Evolutionary conservation across 2,329 filamentous ascomycete genomes (phyloP).

Genomic region (Colletotrichum sp.): DNA sequence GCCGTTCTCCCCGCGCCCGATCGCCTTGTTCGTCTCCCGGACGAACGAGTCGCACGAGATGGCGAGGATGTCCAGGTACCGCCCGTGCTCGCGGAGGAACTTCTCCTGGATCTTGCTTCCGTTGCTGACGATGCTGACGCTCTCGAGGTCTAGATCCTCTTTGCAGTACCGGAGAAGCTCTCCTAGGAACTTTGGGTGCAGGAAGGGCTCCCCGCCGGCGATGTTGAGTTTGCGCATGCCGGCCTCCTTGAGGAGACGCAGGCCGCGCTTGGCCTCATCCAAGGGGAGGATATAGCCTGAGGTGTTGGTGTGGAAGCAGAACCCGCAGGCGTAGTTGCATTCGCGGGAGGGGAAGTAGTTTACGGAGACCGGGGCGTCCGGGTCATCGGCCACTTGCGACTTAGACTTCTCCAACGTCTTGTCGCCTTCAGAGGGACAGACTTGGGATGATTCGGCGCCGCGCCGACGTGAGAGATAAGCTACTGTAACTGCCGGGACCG

Average conservation of each 20-base stretch:
- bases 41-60: constrained; percentile 61
- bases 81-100: constrained; percentile 46
- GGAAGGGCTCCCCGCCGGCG: constrained; percentile 59
- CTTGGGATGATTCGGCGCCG: not conserved
- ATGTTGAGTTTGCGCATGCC: constrained; percentile 63
- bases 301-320: constrained; percentile 63
- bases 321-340: constrained; percentile 42
- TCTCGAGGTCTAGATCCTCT: constrained; percentile 50
- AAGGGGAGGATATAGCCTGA: constrained; percentile 45
- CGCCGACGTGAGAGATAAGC: not conserved
- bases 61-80: constrained; percentile 58
- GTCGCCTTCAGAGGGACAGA: not conserved
- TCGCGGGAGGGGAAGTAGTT: constrained; percentile 20
- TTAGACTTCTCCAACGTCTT: not conserved
- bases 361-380: constrained; percentile 15
- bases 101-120: constrained; percentile 49
- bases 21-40: constrained; percentile 51
- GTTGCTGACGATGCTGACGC: constrained; percentile 59
- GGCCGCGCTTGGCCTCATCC: constrained; percentile 46
- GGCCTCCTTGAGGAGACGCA: constrained; percentile 49
- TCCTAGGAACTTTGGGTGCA: constrained; percentile 49
- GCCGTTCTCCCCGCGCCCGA: constrained; percentile 46
- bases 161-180: constrained; percentile 53
- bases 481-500: not conserved
- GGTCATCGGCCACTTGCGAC: not conserved